phyloP scores from a whole-genome alignment of 2,329 filamentous ascomycete genomes.

The Calonectria honghensis region DNA sequence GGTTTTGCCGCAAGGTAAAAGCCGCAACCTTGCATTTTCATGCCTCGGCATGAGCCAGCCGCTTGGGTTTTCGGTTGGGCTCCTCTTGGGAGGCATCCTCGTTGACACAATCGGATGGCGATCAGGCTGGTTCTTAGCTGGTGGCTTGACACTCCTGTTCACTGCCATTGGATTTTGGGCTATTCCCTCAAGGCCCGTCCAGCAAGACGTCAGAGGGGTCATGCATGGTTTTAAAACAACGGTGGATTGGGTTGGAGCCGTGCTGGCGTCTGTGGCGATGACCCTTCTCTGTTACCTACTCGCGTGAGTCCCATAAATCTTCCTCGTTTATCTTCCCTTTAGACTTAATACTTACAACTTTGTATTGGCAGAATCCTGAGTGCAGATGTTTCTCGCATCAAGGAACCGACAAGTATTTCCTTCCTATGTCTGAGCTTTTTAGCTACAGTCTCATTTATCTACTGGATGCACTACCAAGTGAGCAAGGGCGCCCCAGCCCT shows the following conservation, averaged over 20 bases:
- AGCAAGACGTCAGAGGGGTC: not conserved
- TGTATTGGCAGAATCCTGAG: not conserved
- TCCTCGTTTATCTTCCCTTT: too few relatives aligned
- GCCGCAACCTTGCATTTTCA: not conserved
- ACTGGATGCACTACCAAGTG: not conserved
- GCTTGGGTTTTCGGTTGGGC: not conserved
- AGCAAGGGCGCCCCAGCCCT: not conserved
- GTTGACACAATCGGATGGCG: conserved; percentile 8
- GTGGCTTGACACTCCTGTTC: not conserved
- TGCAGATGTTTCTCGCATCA: not conserved
- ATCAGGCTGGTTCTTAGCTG: conserved; percentile 1
- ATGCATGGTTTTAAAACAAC: not conserved
- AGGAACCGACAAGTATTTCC: not conserved
- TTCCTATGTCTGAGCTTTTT: not conserved
- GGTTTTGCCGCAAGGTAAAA: not conserved
- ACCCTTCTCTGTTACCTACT: not conserved
- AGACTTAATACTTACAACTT: not conserved
- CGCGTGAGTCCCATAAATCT: not conserved
- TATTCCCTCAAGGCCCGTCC: not conserved
- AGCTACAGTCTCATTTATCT: not conserved
- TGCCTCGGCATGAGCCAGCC: conserved; percentile 3
- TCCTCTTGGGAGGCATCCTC: not conserved
- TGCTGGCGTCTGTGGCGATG: not conserved
- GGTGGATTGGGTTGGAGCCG: not conserved
- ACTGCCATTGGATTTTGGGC: not conserved